Percentiles rank a stretch among this genome's conserved stretches.
Conservation (phyloP, 495 filamentous ascomycete genomes). For the Neurospora pannonica region DNA sequence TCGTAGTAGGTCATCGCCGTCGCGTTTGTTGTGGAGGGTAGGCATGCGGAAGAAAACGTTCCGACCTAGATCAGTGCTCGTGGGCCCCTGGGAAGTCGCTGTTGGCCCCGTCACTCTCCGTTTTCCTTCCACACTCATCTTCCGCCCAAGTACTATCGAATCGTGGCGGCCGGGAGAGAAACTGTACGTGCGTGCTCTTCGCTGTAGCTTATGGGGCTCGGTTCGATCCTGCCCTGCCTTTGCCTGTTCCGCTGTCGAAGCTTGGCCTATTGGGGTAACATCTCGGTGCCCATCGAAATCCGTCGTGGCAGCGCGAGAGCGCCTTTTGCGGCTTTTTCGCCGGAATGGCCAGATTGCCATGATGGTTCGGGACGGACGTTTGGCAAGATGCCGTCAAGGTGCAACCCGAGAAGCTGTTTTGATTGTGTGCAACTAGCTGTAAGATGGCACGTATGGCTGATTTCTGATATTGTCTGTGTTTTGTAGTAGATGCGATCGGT, state of each 20-base stretch:
- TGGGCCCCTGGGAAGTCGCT: conserved; percentile 11
- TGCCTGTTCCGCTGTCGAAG: conserved; percentile 11
- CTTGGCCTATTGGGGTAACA: conserved; percentile 2
- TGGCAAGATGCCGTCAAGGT: background rate
- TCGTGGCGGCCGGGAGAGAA: conserved; percentile 45
- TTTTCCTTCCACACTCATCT: conserved; percentile 17
- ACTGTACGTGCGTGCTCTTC: conserved; percentile 39
- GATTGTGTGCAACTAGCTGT: background rate
- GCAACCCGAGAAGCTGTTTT: background rate
- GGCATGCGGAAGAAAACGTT: conserved; percentile 45
- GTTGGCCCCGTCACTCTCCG: conserved; percentile 25
- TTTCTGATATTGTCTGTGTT: conserved; percentile 1
- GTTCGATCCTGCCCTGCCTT: conserved; percentile 21
- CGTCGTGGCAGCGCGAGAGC: conserved; percentile 27
- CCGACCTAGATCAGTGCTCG: conserved; percentile 22
- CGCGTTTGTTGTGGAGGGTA: conserved; percentile 53
- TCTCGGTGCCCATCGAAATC: conserved; percentile 21
- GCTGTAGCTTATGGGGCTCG: conserved; percentile 38
- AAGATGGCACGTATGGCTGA: background rate
- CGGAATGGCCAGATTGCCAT: conserved; percentile 78
- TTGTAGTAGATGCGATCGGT: conserved; percentile 4
- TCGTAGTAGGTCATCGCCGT: conserved; percentile 48
- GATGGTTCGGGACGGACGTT: background rate
- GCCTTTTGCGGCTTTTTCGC: conserved; percentile 49
- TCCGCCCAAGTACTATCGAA: conserved; percentile 27